Conservation (phyloP, 805 yeast genomes). For the Kuraishia ogatae region DNA sequence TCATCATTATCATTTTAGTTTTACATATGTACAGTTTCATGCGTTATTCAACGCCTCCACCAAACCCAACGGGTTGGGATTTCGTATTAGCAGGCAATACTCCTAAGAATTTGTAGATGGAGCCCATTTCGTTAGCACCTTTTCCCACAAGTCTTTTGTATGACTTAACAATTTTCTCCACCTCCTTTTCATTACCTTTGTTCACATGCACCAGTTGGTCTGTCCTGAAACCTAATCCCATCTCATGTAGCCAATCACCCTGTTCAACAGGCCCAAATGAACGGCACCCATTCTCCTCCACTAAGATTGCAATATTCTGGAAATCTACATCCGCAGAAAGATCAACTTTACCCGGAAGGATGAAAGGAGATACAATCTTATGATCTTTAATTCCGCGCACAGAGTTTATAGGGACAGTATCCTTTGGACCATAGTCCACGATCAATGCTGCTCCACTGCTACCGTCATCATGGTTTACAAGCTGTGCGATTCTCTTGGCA, state of each 20-base stretch:
- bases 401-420: slow-evolving; percentile 59
- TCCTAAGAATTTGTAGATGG: slow-evolving; percentile 63
- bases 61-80: slow-evolving; percentile 46
- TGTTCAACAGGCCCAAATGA: slow-evolving; percentile 59
- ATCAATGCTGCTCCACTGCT: slow-evolving; percentile 55
- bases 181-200: slow-evolving; percentile 27
- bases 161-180: slow-evolving; percentile 43
- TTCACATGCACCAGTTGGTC: slow-evolving; percentile 43
- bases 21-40: not conserved
- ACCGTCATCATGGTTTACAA: slow-evolving; percentile 24
- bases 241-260: slow-evolving; percentile 67
- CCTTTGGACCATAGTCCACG: slow-evolving; percentile 68
- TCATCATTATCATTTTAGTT: not conserved
- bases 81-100: slow-evolving; percentile 37
- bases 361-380: slow-evolving; percentile 65
- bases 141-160: slow-evolving; percentile 58
- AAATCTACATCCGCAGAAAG: slow-evolving; percentile 82
- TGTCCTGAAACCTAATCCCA: slow-evolving; percentile 70
- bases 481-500: slow-evolving; percentile 40
- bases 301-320: slow-evolving; percentile 38
- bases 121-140: slow-evolving; percentile 63
- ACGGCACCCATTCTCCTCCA: slow-evolving; percentile 15
- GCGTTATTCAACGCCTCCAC: slow-evolving; percentile 16
- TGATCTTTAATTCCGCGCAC: slow-evolving; percentile 69
- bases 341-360: slow-evolving; percentile 73